Base-by-base conservation (phyloP, 805 yeast genomes). In the Candida boidinii region DNA sequence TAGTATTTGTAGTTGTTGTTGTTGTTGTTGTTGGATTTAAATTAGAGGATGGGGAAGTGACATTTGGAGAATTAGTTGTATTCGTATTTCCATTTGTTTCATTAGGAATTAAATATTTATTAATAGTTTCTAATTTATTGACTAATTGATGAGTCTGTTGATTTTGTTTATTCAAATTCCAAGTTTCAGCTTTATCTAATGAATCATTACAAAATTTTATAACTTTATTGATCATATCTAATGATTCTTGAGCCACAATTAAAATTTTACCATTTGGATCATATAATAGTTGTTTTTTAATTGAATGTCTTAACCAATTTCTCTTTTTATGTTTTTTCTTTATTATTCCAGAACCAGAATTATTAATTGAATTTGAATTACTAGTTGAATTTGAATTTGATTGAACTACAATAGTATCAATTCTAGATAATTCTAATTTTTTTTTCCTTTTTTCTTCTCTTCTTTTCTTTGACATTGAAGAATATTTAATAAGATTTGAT, bases 131-230 rank as follows among this genome's bases (percentile, higher is more conserved):
- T 15, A 56, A 38, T 31, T 52, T 51, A 30, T 44, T 43, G 15
- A 46, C 30, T 30, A 57, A 37, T 29, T 46, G 40, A 8, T 39
- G 34, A 34, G 51, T 52, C 29, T 53, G 56, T 26, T 52, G 46
- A 30, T 33, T 39, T 31, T 54, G 58, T 29, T 49, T 48, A 20
- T 45, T 46, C 9, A 40, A 36, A 30, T 59, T 57, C 96, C 96
- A 90, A 17, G 67, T 62, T 53, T 92, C 96, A 1, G 96, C 96
- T 42, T 79, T 77, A 30, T 74, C 79, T 34, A 90, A 63, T 31
- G 87, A 87, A 29, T 83, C 88, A 50, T 83, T 90, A 45, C 94
- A 86, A 6, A 88, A 88, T 31, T 69, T 70, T 42, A 87, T 86
- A 14, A 90, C 79, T 36, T 82, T 81, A 26, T 79, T 70, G 23